A percentile compares a stretch with the other conserved stretches of the same genome.
Evolutionary conservation across 208 protist genomes (phyloP).

Genomic region (Trypanosoma brucei): DNA sequence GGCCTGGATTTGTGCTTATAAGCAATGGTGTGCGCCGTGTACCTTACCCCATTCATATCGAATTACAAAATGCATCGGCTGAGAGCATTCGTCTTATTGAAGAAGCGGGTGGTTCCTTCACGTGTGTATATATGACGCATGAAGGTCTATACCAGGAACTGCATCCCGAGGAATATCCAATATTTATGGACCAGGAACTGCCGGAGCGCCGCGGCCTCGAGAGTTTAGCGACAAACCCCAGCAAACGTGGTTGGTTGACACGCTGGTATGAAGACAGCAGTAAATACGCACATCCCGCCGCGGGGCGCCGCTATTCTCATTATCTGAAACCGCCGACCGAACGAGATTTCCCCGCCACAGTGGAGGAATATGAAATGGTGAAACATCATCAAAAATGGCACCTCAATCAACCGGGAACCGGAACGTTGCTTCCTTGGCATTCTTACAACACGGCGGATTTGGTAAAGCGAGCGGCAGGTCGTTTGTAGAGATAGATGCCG

Average conservation of each 20-base stretch:
- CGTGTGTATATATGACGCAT: slow-evolving; percentile 84
- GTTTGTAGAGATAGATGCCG: slow-evolving; percentile 8
- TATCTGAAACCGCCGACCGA: slow-evolving; percentile 73
- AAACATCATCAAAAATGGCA: slow-evolving; percentile 93
- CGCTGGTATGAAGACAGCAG: slow-evolving; percentile 88
- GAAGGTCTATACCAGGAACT: slow-evolving; percentile 88
- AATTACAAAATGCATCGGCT: slow-evolving; percentile 84
- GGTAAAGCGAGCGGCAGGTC: slow-evolving; percentile 29
- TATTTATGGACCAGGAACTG: slow-evolving; percentile 78
- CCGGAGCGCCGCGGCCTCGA: slow-evolving; percentile 79
- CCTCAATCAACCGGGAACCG: slow-evolving; percentile 82
- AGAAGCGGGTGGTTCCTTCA: slow-evolving; percentile 84
- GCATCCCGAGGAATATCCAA: slow-evolving; percentile 81
- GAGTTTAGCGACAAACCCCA: slow-evolving; percentile 60
- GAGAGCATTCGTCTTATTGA: slow-evolving; percentile 81
- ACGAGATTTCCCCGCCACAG: slow-evolving; percentile 82
- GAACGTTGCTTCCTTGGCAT: slow-evolving; percentile 86
- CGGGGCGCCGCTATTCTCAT: slow-evolving; percentile 71
- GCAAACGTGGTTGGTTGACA: slow-evolving; percentile 77
- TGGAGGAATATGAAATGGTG: slow-evolving; percentile 86
- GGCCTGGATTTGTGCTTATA: slow-evolving; percentile 84
- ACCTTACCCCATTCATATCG: slow-evolving; percentile 82
- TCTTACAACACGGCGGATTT: slow-evolving; percentile 72
- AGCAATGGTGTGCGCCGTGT: slow-evolving; percentile 55
- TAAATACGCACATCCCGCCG: slow-evolving; percentile 82